Base-by-base conservation (phyloP, 192 early-diverging fungal genomes). In the Coemansia sp. region DNA sequence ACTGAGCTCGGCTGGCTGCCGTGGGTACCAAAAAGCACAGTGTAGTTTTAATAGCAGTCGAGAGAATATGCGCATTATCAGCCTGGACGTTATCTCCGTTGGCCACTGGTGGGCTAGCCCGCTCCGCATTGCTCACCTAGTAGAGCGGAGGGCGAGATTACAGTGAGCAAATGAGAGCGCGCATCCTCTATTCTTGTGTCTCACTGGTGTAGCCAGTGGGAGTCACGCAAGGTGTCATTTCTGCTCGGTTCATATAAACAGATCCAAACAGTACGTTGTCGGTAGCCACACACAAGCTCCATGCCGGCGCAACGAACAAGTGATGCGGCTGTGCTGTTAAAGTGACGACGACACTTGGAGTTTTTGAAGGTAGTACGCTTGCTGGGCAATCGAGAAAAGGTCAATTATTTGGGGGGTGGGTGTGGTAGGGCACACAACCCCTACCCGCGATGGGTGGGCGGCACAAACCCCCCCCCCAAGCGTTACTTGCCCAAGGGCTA, bases 51-150 rank as follows among this genome's bases (percentile, higher is more conserved):
- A 46, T 46, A 18, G 16, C 16, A 46, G 44, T 15, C 2, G 16
- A n/a, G 44, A 46, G 20, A 50, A 22, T 20, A n/a, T 20, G n/a
- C 10, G 47, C 47, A 50, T 50, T 22, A 55, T 31, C 31, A 16
- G 49, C 5, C n/a, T 53, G 50, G 9, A 27, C 52, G 20, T 50
- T 27, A 15, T 5, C 27, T 55, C 52, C 13, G 55, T 34, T 6
- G 33, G 55, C 55, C 55, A n/a, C 29, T 58, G 55, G 36, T 58
- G 55, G 55, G 55, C 55, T 34, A 58, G 55, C 55, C 55, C 55
- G 55, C 55, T 58, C 55, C 55, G 55, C 55, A 58, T 58, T 58
- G 33, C 55, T 29, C 20, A 33, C 29, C 15, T 33, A 33, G 55
- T 16, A 18, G 31, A 36, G 6, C 31, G 31, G 55, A 36, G 15